Percentiles rank a stretch among this genome's conserved stretches.
Evolutionary conservation across 2,329 filamentous ascomycete genomes (phyloP).

Genomic region (Endothia cerciana): DNA sequence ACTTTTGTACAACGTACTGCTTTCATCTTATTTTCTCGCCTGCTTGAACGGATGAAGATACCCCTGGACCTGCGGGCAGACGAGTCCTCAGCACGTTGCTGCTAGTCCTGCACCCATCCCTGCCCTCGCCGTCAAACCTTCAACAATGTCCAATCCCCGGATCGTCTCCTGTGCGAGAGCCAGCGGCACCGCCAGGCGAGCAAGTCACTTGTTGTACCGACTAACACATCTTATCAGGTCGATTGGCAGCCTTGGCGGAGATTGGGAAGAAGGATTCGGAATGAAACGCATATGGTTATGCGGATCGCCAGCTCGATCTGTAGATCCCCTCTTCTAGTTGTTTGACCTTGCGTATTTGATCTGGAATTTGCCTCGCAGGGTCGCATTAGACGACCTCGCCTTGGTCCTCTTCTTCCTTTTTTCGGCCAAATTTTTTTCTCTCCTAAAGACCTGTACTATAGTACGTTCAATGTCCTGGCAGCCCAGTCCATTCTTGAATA

Average conservation of each 20-base stretch:
- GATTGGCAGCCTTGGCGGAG: not conserved
- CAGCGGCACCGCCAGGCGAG: not conserved
- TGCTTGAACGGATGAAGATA: not conserved
- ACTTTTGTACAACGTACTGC: too few species aligned
- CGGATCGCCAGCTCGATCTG: not conserved
- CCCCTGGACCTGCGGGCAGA: not conserved
- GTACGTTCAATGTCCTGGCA: not conserved
- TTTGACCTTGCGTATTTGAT: constrained; percentile 7
- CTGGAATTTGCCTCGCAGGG: not conserved
- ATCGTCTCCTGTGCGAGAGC: not conserved
- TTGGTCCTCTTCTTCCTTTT: constrained; percentile 5
- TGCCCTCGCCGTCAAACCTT: not conserved
- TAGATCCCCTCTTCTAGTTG: not conserved
- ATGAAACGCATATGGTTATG: not conserved
- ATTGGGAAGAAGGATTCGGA: not conserved
- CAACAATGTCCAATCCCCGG: not conserved
- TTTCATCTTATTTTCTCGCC: not conserved
- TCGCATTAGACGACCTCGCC: not conserved
- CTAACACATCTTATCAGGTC: not conserved
- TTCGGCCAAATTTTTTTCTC: not conserved
- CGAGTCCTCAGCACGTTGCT: not conserved
- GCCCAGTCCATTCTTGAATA: not conserved
- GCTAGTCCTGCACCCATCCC: not conserved
- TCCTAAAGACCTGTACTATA: not conserved
- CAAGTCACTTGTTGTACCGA: not conserved